These are phyloP conservation scores for Candida frijolesensis DNA, from an alignment of 1,139 yeast species.

Conservation along the genomic window DNA sequence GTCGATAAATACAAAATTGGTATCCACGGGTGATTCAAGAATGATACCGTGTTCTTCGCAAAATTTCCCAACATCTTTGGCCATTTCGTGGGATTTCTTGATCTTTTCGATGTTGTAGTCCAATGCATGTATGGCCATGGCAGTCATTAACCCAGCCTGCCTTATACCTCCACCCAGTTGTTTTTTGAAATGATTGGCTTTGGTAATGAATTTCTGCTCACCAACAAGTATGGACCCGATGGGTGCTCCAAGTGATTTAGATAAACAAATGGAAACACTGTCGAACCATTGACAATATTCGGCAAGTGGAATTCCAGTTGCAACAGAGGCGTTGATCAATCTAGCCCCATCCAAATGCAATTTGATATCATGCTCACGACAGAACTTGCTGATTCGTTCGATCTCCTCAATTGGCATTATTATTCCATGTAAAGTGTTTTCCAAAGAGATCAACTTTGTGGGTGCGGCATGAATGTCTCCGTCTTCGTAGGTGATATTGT, in stretches of 20 bases:
- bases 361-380: constrained; percentile 60
- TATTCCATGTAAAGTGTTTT: constrained; percentile 86
- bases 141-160: constrained; percentile 81
- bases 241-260: constrained; percentile 94
- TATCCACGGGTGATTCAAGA: constrained; percentile 76
- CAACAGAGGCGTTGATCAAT: constrained; percentile 86
- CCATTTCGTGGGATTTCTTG: constrained; percentile 64
- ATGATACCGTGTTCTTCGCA: constrained; percentile 51
- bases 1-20: constrained; percentile 85
- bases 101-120: constrained; percentile 70
- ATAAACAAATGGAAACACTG: constrained; percentile 84
- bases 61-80: constrained; percentile 65
- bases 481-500: constrained; percentile 68
- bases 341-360: constrained; percentile 96
- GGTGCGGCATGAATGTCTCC: constrained; percentile 91
- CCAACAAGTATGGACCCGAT: constrained; percentile 91
- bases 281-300: constrained; percentile 84
- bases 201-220: constrained; percentile 55
- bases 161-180: constrained; percentile 96
- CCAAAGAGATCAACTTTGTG: constrained; percentile 80
- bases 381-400: constrained; percentile 69
- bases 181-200: constrained; percentile 85
- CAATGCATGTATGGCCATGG: constrained; percentile 80
- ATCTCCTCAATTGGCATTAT: constrained; percentile 83
- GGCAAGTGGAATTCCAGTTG: constrained; percentile 64